Percentiles rank a stretch among this genome's conserved stretches.
These are phyloP conservation scores for Xylariaceae sp. DNA, from an alignment of 2,329 filamentous ascomycete genomes.

Conservation along the genomic window DNA sequence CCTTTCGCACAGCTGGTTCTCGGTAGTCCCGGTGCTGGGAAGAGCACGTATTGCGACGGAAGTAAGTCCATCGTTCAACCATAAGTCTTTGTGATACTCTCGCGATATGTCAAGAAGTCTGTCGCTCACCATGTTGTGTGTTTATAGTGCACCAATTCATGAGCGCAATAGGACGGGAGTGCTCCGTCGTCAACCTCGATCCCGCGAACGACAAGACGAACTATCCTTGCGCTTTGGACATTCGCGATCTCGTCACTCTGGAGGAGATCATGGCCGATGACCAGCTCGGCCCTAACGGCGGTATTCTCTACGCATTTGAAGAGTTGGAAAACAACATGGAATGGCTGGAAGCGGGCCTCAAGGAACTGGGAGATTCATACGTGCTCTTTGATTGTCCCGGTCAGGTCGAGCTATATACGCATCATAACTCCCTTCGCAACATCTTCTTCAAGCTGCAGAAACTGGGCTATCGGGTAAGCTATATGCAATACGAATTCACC, in stretches of 20 bases:
- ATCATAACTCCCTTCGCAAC: constrained; percentile 85
- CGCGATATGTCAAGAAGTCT: not conserved
- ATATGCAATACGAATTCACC: constrained; percentile 10
- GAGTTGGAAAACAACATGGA: constrained; percentile 92
- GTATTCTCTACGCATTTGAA: constrained; percentile 87
- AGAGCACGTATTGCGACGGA: constrained; percentile 97
- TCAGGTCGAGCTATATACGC: constrained; percentile 94
- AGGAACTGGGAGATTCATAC: constrained; percentile 81
- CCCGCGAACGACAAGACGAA: constrained; percentile 91
- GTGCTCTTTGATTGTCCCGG: constrained; percentile 94
- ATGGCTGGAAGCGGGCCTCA: constrained; percentile 79
- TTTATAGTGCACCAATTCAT: constrained; percentile 86
- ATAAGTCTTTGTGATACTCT: constrained; percentile 1
- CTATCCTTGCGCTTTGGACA: constrained; percentile 86
- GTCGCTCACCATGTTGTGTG: constrained; percentile 28
- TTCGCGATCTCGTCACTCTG: constrained; percentile 79
- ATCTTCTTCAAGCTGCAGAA: constrained; percentile 90
- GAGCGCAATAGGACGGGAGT: constrained; percentile 88
- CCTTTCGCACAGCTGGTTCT: constrained; percentile 74
- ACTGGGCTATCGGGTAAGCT: constrained; percentile 77
- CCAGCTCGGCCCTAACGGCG: constrained; percentile 85
- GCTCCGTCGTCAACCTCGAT: constrained; percentile 92
- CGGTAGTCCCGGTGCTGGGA: constrained; percentile 91
- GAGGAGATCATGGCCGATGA: constrained; percentile 95
- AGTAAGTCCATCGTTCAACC: constrained; percentile 45